A percentile compares a stretch with the other conserved stretches of the same genome.
phyloP scores from a whole-genome alignment of 768 basidiomycete species.

The Candolleomyces aberdarensis region DNA sequence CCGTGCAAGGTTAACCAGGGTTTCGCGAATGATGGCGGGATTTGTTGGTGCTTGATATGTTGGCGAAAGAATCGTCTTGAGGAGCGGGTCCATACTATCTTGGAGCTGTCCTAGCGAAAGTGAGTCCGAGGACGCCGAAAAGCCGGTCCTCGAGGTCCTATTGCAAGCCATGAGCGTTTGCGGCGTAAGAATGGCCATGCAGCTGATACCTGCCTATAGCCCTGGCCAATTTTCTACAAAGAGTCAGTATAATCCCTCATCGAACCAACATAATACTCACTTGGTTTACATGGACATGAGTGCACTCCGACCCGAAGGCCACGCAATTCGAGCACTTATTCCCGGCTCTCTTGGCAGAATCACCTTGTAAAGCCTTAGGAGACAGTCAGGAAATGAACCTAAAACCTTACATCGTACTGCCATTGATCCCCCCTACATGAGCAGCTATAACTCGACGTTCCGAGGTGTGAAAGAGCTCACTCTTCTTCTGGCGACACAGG shows the following conservation, averaged over 20 bases:
- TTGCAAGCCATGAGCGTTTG: neutral
- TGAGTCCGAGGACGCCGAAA: neutral
- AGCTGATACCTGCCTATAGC: neutral
- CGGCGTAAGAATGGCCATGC: neutral
- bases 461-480: neutral
- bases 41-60: conserved; percentile 10
- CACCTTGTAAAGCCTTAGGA: conserved; percentile 28
- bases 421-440: neutral
- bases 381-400: neutral
- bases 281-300: conserved; percentile 44
- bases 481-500: conserved; percentile 2
- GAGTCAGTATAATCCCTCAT: neutral
- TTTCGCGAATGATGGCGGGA: conserved; percentile 9
- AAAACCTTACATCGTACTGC: conserved; percentile 28
- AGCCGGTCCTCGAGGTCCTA: neutral
- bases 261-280: conserved; percentile 22
- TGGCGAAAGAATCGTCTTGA: conserved; percentile 6
- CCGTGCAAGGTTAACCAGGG: conserved; percentile 7
- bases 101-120: conserved; percentile 1
- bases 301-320: conserved; percentile 44
- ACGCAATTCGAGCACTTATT: conserved; percentile 49
- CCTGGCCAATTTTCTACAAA: conserved; percentile 1
- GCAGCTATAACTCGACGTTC: neutral
- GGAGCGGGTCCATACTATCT: conserved; percentile 9
- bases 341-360: conserved; percentile 49